phyloP scores from a whole-genome alignment of 352 stramenopile genomes.

The Phytophthora sp. region DNA sequence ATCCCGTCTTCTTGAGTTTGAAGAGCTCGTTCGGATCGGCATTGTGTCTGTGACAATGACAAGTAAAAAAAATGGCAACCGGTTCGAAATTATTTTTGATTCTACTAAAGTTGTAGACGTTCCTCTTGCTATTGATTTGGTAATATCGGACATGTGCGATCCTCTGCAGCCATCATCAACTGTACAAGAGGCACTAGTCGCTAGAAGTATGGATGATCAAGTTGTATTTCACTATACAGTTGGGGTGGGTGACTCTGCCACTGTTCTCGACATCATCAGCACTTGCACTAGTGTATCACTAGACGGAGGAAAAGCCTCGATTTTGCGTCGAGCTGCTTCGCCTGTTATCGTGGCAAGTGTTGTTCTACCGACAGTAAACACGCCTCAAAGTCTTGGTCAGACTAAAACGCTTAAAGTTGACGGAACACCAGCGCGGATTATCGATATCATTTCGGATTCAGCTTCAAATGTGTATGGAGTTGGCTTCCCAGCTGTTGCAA shows the following conservation, averaged over 20 bases:
- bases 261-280: slow-evolving; percentile 36
- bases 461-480: slow-evolving; percentile 64
- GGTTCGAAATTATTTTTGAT: slow-evolving; percentile 68
- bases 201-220: slow-evolving; percentile 41
- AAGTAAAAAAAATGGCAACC: slow-evolving; percentile 59
- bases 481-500: slow-evolving; percentile 55
- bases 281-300: slow-evolving; percentile 32
- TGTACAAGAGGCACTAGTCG: slow-evolving; percentile 41
- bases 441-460: slow-evolving; percentile 55
- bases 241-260: slow-evolving; percentile 29
- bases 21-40: slow-evolving; percentile 50
- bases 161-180: slow-evolving; percentile 49
- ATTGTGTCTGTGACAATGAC: slow-evolving; percentile 52
- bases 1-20: slow-evolving; percentile 49
- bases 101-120: slow-evolving; percentile 46
- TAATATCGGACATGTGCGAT: slow-evolving; percentile 58
- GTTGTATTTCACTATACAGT: slow-evolving; percentile 73
- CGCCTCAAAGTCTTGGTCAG: slow-evolving; percentile 26
- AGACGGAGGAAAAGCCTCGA: slow-evolving; percentile 8
- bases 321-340: slow-evolving; percentile 40
- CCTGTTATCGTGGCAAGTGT: slow-evolving; percentile 43
- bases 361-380: slow-evolving; percentile 33
- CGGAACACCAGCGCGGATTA: slow-evolving; percentile 46
- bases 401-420: slow-evolving; percentile 54
- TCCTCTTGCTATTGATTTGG: slow-evolving; percentile 42